Percentiles rank a stretch among this genome's conserved stretches.
These are phyloP conservation scores for Lepidium didymum DNA, from an alignment of 345 rosid genomes.

Conservation along the genomic window DNA sequence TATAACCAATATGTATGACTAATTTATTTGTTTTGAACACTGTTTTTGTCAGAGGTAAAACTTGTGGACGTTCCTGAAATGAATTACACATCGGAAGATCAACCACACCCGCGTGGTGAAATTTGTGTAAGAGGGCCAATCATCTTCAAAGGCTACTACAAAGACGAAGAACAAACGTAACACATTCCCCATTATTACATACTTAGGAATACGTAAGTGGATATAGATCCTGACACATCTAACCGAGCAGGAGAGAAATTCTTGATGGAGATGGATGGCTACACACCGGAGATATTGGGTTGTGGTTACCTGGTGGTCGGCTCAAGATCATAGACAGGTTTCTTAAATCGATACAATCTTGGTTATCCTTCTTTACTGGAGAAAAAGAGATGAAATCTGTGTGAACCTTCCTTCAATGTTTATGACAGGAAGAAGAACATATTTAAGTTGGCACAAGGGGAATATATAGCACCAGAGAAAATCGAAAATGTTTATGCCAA, in stretches of 20 bases:
- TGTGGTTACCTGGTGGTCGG: constrained; percentile 88
- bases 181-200: background rate
- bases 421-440: constrained; percentile 64
- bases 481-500: constrained; percentile 89
- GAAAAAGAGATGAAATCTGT: background rate
- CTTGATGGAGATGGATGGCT: constrained; percentile 83
- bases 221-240: constrained; percentile 14
- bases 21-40: background rate
- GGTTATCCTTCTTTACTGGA: background rate
- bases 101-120: constrained; percentile 92
- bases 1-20: background rate
- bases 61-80: constrained; percentile 92
- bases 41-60: constrained; percentile 55
- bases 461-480: constrained; percentile 97
- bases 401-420: background rate
- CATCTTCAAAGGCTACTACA: constrained; percentile 80
- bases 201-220: background rate
- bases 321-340: constrained; percentile 93
- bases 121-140: constrained; percentile 87
- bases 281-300: constrained; percentile 89
- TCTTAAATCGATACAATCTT: background rate
- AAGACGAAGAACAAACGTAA: constrained; percentile 77
- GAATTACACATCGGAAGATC: constrained; percentile 84
- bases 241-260: constrained; percentile 65
- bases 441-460: constrained; percentile 96